These are phyloP conservation scores for Trichophyton benhamiae DNA, from an alignment of 2,329 filamentous ascomycete species.

Conservation along the genomic window DNA sequence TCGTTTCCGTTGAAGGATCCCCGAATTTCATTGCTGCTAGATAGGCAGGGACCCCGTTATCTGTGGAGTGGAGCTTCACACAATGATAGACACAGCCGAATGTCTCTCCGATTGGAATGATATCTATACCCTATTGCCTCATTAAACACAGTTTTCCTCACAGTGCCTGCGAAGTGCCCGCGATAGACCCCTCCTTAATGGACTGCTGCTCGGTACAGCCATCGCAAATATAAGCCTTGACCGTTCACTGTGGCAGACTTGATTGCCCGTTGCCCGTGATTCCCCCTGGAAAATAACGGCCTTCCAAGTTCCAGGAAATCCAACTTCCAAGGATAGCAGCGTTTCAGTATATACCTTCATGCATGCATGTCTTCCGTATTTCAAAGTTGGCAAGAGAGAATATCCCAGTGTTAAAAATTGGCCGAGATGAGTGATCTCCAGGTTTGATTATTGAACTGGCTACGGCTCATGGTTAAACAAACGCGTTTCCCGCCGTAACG, in stretches of 20 bases:
- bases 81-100: too few species aligned
- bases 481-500: not conserved
- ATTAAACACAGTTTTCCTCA: not conserved
- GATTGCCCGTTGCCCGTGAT: not conserved
- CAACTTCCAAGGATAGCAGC: not conserved
- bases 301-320: not conserved
- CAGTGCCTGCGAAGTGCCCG: not conserved
- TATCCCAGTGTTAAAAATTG: not conserved
- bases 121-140: not conserved
- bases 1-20: not conserved
- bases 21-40: not conserved
- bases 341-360: not conserved
- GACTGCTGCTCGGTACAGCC: not conserved
- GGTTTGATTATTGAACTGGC: not conserved
- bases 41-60: not conserved
- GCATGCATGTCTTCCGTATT: not conserved
- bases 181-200: not conserved
- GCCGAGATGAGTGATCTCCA: not conserved
- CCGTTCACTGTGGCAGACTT: not conserved
- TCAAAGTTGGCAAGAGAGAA: not conserved
- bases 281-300: not conserved
- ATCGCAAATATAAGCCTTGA: not conserved
- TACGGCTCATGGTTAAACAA: not conserved
- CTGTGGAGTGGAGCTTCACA: not conserved
- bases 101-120: not conserved